Base-by-base conservation (phyloP, 23 red algal genomes). In the Gracilaria domingensis region DNA sequence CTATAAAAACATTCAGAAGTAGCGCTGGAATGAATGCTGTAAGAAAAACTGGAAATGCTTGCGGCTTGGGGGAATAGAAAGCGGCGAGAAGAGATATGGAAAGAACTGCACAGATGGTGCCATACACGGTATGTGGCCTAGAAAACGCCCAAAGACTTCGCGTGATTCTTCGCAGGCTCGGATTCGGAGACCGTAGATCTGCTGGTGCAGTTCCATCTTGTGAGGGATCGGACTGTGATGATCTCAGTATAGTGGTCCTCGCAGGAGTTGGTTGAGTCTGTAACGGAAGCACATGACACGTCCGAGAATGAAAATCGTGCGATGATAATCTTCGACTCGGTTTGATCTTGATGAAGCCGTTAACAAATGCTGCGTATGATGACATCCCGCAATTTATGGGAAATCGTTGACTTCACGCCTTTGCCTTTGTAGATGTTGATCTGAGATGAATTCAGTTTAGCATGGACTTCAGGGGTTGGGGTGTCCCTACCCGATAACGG, bases 1-100 rank as follows among this genome's bases (percentile, higher is more conserved):
- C 93, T 55, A 98, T 95, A 66, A 95, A 98, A 20, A 96, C 66
- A 59, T 98, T 98, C 38, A 98, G 81, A 50, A 98, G 66, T 47
- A 98, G 37, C 5, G 96, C 78, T 8, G 92, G 93, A 51, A 98
- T 45, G 14, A 98, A 54, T 21, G 92, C 87, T 32, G 84, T 88
- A 18, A 85, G 36, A 56, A 93, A 84, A 26, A 75, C 87, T 42
- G 69, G 34, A 36, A 83, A 56, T 69, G 66, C 51, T 11, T 62
- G 74, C 20, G 66, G 39, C 44, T 47, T 54, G 59, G 79, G 66
- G 57, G 67, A 28, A 61, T 65, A 21, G 78, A 53, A 58, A 55
- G 20, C 55, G 54, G 91, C 92, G 18, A 98, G 47, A 57, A 95
- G 29, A 34, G 88, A 87, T 32, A 98, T 20, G 12, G 93, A 93